Conservation (phyloP, 257 asterid genomes). For the Nicotiana obtusifolia region DNA sequence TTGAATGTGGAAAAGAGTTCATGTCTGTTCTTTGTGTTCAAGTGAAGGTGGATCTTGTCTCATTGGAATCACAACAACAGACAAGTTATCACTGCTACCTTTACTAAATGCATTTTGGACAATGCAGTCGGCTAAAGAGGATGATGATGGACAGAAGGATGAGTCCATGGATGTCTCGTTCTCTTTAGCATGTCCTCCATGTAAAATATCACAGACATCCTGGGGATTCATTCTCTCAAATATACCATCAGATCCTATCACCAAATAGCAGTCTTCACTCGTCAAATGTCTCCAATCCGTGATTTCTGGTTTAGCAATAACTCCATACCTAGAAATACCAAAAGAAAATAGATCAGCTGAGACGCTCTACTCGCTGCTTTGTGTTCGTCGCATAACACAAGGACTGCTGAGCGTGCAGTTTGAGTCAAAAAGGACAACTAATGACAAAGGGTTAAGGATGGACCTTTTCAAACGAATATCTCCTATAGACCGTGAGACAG, state of each 20-base stretch:
- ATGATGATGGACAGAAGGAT: slow-evolving; percentile 16
- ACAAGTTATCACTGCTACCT: slow-evolving; percentile 71
- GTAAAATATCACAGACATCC: slow-evolving; percentile 45
- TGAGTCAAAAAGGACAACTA: not conserved
- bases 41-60: not conserved
- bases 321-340: slow-evolving; percentile 43
- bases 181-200: not conserved
- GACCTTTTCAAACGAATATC: slow-evolving; percentile 52
- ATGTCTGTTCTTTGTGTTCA: not conserved
- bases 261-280: slow-evolving; percentile 35
- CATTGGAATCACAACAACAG: slow-evolving; percentile 43
- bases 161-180: slow-evolving; percentile 10
- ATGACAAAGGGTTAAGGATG: not conserved
- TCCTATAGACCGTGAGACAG: slow-evolving; percentile 74
- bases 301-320: slow-evolving; percentile 63
- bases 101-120: slow-evolving; percentile 34
- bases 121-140: slow-evolving; percentile 45
- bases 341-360: not conserved
- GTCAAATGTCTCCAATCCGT: slow-evolving; percentile 43
- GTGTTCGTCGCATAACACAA: not conserved
- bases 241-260: slow-evolving; percentile 69
- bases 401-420: not conserved
- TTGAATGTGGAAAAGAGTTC: not conserved
- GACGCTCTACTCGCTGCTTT: not conserved
- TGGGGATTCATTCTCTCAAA: slow-evolving; percentile 54